Base-by-base conservation (phyloP, 73 alveolate species). In the Tetrahymena malaccensis region DNA sequence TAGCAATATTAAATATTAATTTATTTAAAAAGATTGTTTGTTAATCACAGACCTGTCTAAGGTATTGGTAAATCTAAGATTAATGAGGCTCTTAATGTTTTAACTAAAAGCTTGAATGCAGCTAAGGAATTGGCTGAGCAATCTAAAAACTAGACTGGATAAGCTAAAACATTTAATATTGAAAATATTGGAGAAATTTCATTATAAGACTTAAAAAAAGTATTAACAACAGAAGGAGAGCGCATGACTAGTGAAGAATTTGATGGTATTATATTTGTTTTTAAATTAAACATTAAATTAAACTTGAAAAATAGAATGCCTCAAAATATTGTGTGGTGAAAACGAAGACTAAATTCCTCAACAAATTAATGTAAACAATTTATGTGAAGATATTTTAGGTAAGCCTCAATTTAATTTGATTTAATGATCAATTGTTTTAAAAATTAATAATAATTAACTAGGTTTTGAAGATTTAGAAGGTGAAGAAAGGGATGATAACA, bases 1-100 rank as follows among this genome's bases (percentile, higher is more conserved):
- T 50, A 50, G 3, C 16, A 50, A 50, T 2, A 1, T 21, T 50
- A 50, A 2, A 13, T 19, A 50, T 19, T 15, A 50, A 2, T 19
- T 50, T 50, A 50, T 50, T 50, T 11, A 19, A 70, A 70, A 70
- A 70, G 89, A 93, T 96, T 98, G 12, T 98, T 98, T 96, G 99
- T 99, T 25, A 99, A 99, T 97, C 99, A 99, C 96, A 98, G 99
- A 94, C 99, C 99, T 15, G 99, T 98, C 43, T 97, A 97, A 93
- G 99, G 99, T 83, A 96, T 99, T 93, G 99, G 99, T 85, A 99
- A 97, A 70, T 97, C 97, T 93, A 96, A 99, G 93, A 98, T 99
- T 38, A 97, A 97, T 95, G 98, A 97, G 55, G 99, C 99, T 43
- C 98, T 99, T 94, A 97, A 96, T 93, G 98, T 94, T 94, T 35